phyloP scores from a whole-genome alignment of 768 basidiomycete species.

The Arthromyces matolae region DNA sequence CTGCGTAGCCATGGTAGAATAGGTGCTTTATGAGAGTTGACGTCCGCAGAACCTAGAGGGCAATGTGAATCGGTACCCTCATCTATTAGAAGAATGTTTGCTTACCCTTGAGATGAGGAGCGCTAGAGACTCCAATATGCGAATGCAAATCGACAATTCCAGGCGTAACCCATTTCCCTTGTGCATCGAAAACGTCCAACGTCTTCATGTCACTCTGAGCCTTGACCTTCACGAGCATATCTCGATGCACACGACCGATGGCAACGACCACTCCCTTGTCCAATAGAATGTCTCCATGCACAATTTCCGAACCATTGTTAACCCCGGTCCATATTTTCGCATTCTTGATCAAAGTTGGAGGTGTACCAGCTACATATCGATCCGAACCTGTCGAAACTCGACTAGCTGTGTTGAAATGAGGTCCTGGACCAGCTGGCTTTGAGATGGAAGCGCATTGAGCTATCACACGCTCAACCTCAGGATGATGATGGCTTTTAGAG shows the following conservation, averaged over 20 bases:
- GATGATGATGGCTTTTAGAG: background rate
- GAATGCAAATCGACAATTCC: conserved; percentile 48
- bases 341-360: conserved; percentile 55
- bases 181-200: conserved; percentile 46
- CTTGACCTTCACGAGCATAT: conserved; percentile 16
- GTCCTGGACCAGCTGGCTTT: conserved; percentile 12
- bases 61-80: background rate
- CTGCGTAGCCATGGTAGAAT: conserved; percentile 64
- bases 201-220: conserved; percentile 6
- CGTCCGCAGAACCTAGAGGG: conserved; percentile 42
- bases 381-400: conserved; percentile 39
- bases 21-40: conserved; percentile 50
- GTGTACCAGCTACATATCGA: conserved; percentile 51
- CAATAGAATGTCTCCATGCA: conserved; percentile 57
- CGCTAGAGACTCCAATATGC: conserved; percentile 33
- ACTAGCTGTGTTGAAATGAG: conserved; percentile 1
- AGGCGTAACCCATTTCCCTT: conserved; percentile 58
- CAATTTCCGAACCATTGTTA: conserved; percentile 49
- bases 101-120: conserved; percentile 29
- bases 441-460: conserved; percentile 12
- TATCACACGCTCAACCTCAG: background rate
- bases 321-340: conserved; percentile 78
- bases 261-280: conserved; percentile 60
- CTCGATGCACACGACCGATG: conserved; percentile 40
- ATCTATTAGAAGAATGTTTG: background rate